Conservation (phyloP, 257 asterid species). For the Solanum commersonii region DNA sequence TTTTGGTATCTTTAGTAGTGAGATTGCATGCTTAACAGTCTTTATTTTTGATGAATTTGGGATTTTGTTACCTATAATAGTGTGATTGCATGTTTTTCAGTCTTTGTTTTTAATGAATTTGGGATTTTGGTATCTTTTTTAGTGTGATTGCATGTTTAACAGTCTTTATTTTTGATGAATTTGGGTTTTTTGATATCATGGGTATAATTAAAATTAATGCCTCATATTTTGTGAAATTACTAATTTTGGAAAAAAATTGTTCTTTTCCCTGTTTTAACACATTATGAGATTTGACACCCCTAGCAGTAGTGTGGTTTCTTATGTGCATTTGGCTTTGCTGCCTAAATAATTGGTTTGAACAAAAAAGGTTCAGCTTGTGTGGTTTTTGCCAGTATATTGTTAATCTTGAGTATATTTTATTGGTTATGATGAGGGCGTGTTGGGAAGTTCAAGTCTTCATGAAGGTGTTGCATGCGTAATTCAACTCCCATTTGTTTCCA, state of each 20-base stretch:
- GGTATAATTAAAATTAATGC: not conserved
- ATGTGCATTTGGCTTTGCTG: not conserved
- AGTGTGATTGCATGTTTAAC: not conserved
- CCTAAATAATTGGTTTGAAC: not conserved
- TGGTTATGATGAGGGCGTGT: not conserved
- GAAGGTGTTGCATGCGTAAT: not conserved
- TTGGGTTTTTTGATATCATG: not conserved
- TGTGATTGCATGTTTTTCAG: not conserved
- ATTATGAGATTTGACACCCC: not conserved
- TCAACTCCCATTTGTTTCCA: not conserved
- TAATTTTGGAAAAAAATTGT: not conserved
- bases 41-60: not conserved
- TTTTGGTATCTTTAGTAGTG: not conserved
- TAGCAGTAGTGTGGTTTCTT: not conserved
- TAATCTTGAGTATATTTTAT: not conserved
- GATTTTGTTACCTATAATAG: not conserved
- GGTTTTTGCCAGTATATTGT: not conserved
- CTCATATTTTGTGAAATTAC: not conserved
- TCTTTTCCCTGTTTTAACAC: not conserved
- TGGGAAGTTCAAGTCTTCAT: not conserved
- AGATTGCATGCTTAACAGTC: not conserved
- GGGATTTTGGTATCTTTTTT: not conserved
- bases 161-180: not conserved
- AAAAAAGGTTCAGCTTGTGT: not conserved
- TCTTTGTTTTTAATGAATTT: not conserved